Evolutionary conservation across 2,329 filamentous ascomycete species (phyloP), one percentile per base, ranked within the genome.

Genomic region (Zasmidium citrigriseum): DNA sequence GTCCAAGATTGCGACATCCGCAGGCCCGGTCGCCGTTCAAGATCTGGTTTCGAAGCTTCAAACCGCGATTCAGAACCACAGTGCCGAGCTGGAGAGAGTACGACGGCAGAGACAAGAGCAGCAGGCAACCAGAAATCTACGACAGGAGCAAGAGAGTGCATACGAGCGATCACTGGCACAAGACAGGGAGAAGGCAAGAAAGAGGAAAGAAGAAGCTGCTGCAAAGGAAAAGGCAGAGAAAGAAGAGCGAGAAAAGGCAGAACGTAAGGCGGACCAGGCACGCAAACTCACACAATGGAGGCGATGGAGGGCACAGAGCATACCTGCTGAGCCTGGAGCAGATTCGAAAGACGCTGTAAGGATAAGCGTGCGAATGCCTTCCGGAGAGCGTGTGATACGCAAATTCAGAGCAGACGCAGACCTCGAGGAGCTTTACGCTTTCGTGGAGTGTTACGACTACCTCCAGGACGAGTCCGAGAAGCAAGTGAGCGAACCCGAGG

Each of bases 381-480:
- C 84, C 3, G 89, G 86, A 0, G 89, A 91, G 50, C 83, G 93
- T 45, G 84, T 96, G 1, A 84, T 96, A 56, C 84, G 93, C 45
- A 85, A 84, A 51, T 98, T 99, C 72, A 74, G 80, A 0, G 79
- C 82, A 1, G 80, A 85, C n/a, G 85, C 89, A 0, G 81, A 83
- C 1, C 79, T 98, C 38, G 93, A 98, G 72, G 92, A 97, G 69
- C 77, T 99, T 4, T 98, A 98, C 74, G 95, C 93, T 0, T 97
- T 96, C 76, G 92, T 98, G 2, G 95, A 99, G 71, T 98, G 93
- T 76, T 88, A 92, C 72, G 87, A 91, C 53, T 67, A 89, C 4
- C 67, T 92, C 2, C 75, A 82, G 18, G 63, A 69, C 4, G 57
- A 59, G 59, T 68, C 66, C 3, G 73, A 75, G 16, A 72, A 77